These are phyloP conservation scores for Chenopodium quinoa DNA, from an alignment of 148 eudicot genomes.

Conservation along the genomic window DNA sequence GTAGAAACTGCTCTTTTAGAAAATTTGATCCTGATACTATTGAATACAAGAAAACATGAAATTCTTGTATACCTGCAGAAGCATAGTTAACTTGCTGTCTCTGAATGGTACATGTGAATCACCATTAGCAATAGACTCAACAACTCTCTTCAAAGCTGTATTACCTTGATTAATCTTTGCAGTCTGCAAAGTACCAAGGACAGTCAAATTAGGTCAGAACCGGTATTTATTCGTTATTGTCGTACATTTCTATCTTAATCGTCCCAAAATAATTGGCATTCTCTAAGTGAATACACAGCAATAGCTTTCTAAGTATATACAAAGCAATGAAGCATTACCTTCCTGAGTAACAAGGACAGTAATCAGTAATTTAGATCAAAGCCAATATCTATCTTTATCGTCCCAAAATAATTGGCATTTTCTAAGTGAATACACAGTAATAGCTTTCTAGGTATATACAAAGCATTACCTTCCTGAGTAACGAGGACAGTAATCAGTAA, in stretches of 20 bases:
- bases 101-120: slow-evolving; percentile 98
- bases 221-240: too few species aligned
- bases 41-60: neutral
- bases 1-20: too few species aligned
- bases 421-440: too few species aligned
- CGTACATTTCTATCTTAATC: too few species aligned
- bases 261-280: neutral
- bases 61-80: slow-evolving; percentile 67
- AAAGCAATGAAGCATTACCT: too few species aligned
- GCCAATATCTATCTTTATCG: too few species aligned
- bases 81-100: slow-evolving; percentile 99
- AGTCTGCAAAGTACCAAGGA: slow-evolving; percentile 51
- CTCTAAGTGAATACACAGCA: too few species aligned
- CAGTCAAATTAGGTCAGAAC: neutral
- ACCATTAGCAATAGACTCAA: slow-evolving; percentile 96
- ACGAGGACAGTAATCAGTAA: neutral
- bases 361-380: neutral
- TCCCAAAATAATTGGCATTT: too few species aligned
- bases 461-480: too few species aligned
- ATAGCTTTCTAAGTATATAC: too few species aligned
- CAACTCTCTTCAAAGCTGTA: slow-evolving; percentile 87
- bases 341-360: too few species aligned
- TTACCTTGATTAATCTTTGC: slow-evolving; percentile 96
- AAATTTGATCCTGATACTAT: neutral
- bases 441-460: too few species aligned